Percentiles rank a stretch among this genome's conserved stretches.
These are phyloP conservation scores for Wickerhamiella spandovensis DNA, from an alignment of 805 yeast genomes.

Conservation along the genomic window DNA sequence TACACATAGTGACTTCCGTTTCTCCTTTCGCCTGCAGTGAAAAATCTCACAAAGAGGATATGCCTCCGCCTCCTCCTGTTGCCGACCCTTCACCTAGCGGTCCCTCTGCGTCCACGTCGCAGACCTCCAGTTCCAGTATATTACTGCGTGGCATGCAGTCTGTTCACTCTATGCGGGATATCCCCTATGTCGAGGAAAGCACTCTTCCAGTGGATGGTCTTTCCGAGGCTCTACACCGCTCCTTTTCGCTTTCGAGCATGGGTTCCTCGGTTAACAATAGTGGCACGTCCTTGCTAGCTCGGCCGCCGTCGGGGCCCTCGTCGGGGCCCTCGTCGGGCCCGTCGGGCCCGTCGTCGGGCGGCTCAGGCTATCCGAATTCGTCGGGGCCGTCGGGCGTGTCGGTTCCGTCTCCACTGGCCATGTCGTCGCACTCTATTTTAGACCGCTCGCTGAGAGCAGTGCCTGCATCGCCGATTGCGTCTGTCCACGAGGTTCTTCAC, in stretches of 20 bases:
- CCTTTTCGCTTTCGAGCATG: background rate
- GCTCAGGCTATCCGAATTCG: background rate
- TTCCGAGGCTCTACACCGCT: background rate
- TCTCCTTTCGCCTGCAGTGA: background rate
- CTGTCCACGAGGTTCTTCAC: background rate
- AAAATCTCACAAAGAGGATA: background rate
- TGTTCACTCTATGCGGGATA: constrained; percentile 17
- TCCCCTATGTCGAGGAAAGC: constrained; percentile 15
- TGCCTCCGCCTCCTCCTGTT: background rate
- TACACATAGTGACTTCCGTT: background rate
- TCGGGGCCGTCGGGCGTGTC: background rate
- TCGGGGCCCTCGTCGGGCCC: background rate
- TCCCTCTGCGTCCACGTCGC: background rate
- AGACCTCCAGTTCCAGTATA: background rate
- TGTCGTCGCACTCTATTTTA: background rate
- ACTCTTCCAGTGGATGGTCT: background rate
- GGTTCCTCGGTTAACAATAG: background rate
- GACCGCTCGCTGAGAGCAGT: background rate
- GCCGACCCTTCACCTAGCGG: background rate
- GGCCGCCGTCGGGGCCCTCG: background rate
- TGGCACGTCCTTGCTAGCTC: background rate
- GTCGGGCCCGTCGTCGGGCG: too few species aligned
- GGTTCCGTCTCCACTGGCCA: background rate
- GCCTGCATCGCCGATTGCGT: background rate
- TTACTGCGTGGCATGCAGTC: constrained; percentile 6